Evolutionary conservation across 78 protist genomes (phyloP).

Genomic region (Dictyostelium purpureum): DNA sequence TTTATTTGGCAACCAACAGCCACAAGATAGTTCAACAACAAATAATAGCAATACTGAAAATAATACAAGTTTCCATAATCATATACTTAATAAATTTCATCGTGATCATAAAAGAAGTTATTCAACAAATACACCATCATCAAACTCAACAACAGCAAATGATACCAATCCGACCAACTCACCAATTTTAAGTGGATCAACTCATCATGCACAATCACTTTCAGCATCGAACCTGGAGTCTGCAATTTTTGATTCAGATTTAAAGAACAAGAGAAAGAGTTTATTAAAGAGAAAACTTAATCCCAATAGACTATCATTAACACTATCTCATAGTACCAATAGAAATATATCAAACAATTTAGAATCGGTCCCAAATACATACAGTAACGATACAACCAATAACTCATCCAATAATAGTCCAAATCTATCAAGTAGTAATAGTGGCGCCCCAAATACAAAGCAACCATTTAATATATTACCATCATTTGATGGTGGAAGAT

Average conservation of each 20-base stretch:
- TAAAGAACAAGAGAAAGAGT: constrained; percentile 25
- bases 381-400: constrained; percentile 4
- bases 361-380: background rate
- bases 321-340: constrained; percentile 18
- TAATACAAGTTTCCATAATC: background rate
- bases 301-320: constrained; percentile 58
- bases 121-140: constrained; percentile 12
- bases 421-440: background rate
- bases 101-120: constrained; percentile 30
- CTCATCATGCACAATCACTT: background rate
- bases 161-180: too few relatives aligned
- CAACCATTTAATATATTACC: constrained; percentile 23
- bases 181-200: background rate
- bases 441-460: background rate
- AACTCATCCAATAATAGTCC: background rate
- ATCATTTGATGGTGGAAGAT: constrained; percentile 13
- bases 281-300: constrained; percentile 12
- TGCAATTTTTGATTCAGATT: background rate
- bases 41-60: background rate
- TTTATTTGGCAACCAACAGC: background rate
- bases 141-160: background rate
- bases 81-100: background rate
- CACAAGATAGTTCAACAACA: background rate
- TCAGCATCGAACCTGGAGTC: constrained; percentile 11
- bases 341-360: constrained; percentile 1